Evolutionary conservation across 2,329 filamentous ascomycete genomes (phyloP).

Genomic region (Phyllosticta ampelicida): DNA sequence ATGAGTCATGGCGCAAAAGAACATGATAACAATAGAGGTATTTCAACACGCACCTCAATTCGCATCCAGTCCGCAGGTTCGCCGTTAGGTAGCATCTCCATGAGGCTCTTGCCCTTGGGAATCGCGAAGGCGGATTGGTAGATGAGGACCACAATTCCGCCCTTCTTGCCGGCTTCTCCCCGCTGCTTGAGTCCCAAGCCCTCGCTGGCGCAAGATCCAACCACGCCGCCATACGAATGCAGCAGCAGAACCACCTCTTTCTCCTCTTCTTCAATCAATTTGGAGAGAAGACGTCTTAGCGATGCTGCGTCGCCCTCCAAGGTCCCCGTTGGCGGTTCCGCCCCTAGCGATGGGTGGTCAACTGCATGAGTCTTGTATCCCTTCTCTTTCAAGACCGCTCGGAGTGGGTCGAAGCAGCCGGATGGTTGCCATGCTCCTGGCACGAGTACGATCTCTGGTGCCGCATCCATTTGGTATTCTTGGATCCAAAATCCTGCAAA

Average conservation of each 20-base stretch:
- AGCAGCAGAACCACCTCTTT: slow-evolving; percentile 6
- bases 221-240: slow-evolving; percentile 7
- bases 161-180: neutral
- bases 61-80: slow-evolving; percentile 5
- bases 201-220: slow-evolving; percentile 7
- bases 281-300: neutral
- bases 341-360: slow-evolving; percentile 6
- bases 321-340: neutral
- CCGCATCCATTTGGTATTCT: neutral
- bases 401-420: slow-evolving; percentile 1
- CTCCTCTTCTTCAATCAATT: neutral
- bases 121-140: slow-evolving; percentile 5
- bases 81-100: slow-evolving; percentile 6
- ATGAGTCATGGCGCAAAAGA: neutral
- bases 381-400: neutral
- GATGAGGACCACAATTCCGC: slow-evolving; percentile 4
- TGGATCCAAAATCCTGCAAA: neutral
- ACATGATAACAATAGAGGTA: neutral
- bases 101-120: slow-evolving; percentile 4
- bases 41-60: neutral
- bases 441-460: slow-evolving; percentile 1
- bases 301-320: slow-evolving; percentile 1
- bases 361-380: slow-evolving; percentile 4
- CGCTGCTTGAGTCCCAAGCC: slow-evolving; percentile 4
- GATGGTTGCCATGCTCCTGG: slow-evolving; percentile 6